Percentiles rank a stretch among this genome's conserved stretches.
Conservation (phyloP, 1,139 yeast genomes). For the Geotrichum restrictum region DNA sequence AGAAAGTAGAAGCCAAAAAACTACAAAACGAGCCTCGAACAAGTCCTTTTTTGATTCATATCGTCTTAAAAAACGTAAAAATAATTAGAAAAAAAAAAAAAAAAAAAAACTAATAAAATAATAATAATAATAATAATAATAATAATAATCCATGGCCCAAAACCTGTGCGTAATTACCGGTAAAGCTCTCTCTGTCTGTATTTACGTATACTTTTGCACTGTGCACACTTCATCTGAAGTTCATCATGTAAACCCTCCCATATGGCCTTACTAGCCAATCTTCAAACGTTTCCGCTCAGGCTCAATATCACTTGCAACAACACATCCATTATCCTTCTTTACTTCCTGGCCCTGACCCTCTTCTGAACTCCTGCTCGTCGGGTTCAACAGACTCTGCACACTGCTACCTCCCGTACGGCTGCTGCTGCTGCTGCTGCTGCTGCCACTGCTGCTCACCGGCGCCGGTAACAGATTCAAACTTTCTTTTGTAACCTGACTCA, state of each 20-base stretch:
- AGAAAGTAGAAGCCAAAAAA: conserved; percentile 1
- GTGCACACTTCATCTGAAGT: too few relatives aligned
- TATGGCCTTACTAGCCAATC: conserved; percentile 3
- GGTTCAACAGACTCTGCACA: conserved; percentile 15
- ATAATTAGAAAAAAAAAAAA: conserved; percentile 1
- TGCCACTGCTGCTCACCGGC: too few relatives aligned
- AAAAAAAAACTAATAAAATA: not conserved
- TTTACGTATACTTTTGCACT: too few relatives aligned
- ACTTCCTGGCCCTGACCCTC: not conserved
- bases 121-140: too few relatives aligned
- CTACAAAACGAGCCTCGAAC: conserved; percentile 3
- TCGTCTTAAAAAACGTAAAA: conserved; percentile 14
- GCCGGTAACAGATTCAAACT: too few relatives aligned
- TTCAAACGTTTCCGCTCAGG: conserved; percentile 17
- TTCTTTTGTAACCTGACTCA: too few relatives aligned
- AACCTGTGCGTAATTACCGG: too few relatives aligned
- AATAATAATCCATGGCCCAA: too few relatives aligned
- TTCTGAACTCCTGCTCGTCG: not conserved
- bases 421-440: not conserved
- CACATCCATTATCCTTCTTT: not conserved
- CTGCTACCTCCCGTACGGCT: conserved; percentile 15
- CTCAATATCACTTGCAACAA: conserved; percentile 6
- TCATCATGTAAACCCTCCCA: too few relatives aligned
- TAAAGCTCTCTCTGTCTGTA: too few relatives aligned
- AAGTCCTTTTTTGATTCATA: conserved; percentile 13